These are phyloP conservation scores for Colletotrichum orchidophilum DNA, from an alignment of 2,329 filamentous ascomycete genomes.

Conservation along the genomic window DNA sequence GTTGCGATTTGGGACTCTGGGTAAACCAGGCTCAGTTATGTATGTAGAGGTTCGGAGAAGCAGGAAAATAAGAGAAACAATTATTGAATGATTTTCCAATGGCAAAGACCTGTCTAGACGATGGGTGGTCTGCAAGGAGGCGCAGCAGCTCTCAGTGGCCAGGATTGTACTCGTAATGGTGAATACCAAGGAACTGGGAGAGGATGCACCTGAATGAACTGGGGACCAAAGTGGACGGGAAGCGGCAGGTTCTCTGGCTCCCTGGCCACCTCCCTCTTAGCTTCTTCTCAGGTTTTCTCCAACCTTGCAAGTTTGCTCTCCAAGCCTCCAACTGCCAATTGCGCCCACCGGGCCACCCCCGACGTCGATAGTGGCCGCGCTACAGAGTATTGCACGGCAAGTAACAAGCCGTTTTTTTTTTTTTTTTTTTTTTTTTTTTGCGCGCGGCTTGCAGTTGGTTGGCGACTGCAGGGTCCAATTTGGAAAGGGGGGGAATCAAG, in stretches of 20 bases:
- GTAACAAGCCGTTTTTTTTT: neutral
- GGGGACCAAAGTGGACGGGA: neutral
- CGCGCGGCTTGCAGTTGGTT: constrained; percentile 18
- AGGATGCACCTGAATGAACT: neutral
- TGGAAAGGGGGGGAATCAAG: neutral
- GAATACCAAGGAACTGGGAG: neutral
- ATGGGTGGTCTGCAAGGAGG: constrained; percentile 13
- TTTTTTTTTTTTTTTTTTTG: too few relatives aligned
- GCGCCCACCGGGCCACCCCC: neutral
- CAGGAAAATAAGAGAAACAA: neutral
- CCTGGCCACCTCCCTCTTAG: neutral
- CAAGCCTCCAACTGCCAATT: neutral
- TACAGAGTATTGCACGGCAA: neutral
- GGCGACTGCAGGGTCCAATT: constrained; percentile 10
- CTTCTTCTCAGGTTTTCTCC: neutral
- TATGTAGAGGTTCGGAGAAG: neutral
- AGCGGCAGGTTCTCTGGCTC: constrained; percentile 6
- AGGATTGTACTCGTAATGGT: constrained; percentile 18
- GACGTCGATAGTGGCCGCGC: constrained; percentile 10
- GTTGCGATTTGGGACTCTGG: neutral
- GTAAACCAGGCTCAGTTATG: neutral
- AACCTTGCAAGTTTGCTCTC: neutral
- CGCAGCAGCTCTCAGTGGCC: constrained; percentile 28
- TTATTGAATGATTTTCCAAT: neutral
- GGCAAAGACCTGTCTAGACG: constrained; percentile 4